Conservation (phyloP, 176 grass and related monocot genomes). For the Rhynchospora breviuscula region DNA sequence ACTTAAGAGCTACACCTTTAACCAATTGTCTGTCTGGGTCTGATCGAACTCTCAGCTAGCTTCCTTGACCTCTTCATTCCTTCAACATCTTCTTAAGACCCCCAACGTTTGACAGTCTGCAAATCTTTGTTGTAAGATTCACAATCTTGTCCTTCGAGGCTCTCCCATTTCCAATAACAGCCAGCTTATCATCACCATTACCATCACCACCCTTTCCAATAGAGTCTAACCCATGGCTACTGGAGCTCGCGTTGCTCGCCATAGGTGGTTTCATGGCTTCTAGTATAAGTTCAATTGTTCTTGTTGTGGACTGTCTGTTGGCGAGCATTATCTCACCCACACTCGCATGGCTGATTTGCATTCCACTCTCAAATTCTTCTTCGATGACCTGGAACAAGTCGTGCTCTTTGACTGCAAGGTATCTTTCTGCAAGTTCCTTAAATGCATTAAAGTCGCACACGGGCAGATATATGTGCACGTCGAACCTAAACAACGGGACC, state of each 20-base stretch:
- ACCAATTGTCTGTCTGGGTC: background rate
- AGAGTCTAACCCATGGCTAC: background rate
- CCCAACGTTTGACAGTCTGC: background rate
- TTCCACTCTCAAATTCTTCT: slow-evolving; percentile 38
- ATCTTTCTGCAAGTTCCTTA: slow-evolving; percentile 57
- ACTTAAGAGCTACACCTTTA: background rate
- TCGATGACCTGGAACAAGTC: slow-evolving; percentile 60
- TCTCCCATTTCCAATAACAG: background rate
- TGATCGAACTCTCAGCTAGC: too few relatives aligned
- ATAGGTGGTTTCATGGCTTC: slow-evolving; percentile 15
- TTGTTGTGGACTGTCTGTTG: slow-evolving; percentile 43
- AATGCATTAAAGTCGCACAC: slow-evolving; percentile 70
- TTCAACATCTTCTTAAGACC: background rate
- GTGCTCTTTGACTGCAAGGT: slow-evolving; percentile 63
- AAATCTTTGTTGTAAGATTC: background rate
- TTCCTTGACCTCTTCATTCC: background rate
- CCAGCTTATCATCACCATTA: background rate
- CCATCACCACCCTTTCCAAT: background rate
- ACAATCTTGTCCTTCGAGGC: background rate
- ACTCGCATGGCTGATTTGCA: slow-evolving; percentile 51
- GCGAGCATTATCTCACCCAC: slow-evolving; percentile 85
- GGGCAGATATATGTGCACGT: slow-evolving; percentile 61
- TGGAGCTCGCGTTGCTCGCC: background rate
- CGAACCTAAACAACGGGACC: slow-evolving; percentile 30
- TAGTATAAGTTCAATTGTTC: slow-evolving; percentile 57